A percentile compares a stretch with the other conserved stretches of the same genome.
Conservation (phyloP, 2,329 filamentous ascomycete species). For the Alternaria sp. region DNA sequence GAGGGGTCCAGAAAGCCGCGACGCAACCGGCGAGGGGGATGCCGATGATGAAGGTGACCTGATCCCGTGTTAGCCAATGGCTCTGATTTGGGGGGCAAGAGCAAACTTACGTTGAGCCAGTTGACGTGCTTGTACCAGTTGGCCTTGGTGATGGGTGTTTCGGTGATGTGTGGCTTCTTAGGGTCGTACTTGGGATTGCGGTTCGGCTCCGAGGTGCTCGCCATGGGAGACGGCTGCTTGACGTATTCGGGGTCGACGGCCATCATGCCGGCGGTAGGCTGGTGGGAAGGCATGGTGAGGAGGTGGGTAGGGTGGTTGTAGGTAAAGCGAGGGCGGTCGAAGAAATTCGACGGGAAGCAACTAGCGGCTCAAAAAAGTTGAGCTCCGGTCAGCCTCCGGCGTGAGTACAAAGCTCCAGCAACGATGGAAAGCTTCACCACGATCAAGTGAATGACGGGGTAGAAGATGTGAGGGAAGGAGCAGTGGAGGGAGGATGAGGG, state of each 20-base stretch:
- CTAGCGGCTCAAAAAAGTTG: constrained; percentile 22
- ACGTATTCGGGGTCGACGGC: constrained; percentile 58
- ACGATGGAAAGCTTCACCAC: constrained; percentile 30
- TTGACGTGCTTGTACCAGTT: constrained; percentile 96
- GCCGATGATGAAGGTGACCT: constrained; percentile 79
- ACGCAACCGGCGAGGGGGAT: constrained; percentile 78
- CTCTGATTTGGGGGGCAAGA: no score
- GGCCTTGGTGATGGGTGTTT: constrained; percentile 76
- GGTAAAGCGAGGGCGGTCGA: constrained; percentile 21
- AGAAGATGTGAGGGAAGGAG: constrained; percentile 23
- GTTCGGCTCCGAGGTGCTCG: constrained; percentile 60
- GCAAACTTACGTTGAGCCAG: constrained; percentile 78
- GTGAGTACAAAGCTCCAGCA: constrained; percentile 18
- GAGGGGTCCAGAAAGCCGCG: constrained; percentile 79
- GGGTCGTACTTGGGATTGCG: constrained; percentile 60
- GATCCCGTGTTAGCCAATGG: constrained; percentile 53
- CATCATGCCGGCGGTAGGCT: constrained; percentile 55
- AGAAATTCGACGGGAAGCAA: constrained; percentile 13
- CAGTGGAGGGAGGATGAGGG: constrained; percentile 16
- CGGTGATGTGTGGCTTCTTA: constrained; percentile 85
- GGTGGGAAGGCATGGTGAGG: constrained; percentile 58
- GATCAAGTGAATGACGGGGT: constrained; percentile 26
- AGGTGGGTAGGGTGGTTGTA: constrained; percentile 5
- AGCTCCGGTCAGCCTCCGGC: constrained; percentile 25
- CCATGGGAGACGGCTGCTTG: constrained; percentile 55